Evolutionary conservation across 2,329 filamentous ascomycete species (phyloP).

Genomic region (Dactylonectria estremocensis): DNA sequence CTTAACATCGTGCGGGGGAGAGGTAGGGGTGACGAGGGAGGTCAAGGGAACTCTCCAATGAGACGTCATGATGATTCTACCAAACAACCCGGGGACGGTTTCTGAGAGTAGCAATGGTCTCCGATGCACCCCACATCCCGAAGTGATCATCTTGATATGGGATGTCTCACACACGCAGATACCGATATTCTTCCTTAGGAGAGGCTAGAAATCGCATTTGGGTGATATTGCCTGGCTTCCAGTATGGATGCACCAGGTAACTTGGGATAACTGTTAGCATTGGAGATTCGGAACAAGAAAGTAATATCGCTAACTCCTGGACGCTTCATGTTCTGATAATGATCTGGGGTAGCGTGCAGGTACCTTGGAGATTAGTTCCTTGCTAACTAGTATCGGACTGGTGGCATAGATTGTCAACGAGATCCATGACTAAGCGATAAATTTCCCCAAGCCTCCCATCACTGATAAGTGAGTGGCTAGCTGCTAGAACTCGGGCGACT

Average conservation of each 20-base stretch:
- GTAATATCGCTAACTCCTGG: too few relatives aligned
- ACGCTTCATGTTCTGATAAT: too few relatives aligned
- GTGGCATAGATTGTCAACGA: too few relatives aligned
- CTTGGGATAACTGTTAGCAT: too few relatives aligned
- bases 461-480: neutral
- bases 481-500: constrained; percentile 1
- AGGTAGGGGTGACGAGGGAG: neutral
- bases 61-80: neutral
- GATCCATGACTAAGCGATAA: neutral
- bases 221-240: too few relatives aligned
- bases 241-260: too few relatives aligned
- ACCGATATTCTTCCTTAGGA: neutral
- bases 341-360: too few relatives aligned
- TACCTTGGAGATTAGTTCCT: too few relatives aligned
- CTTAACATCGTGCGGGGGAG: constrained; percentile 7
- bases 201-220: too few relatives aligned
- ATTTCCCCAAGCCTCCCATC: neutral
- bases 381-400: neutral
- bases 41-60: constrained; percentile 10
- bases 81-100: neutral
- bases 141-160: neutral
- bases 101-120: neutral
- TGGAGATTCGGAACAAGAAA: too few relatives aligned
- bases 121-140: constrained; percentile 26
- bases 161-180: neutral